Evolutionary conservation across 2,329 filamentous ascomycete species (phyloP).

Genomic region (Lecanosticta acicola): DNA sequence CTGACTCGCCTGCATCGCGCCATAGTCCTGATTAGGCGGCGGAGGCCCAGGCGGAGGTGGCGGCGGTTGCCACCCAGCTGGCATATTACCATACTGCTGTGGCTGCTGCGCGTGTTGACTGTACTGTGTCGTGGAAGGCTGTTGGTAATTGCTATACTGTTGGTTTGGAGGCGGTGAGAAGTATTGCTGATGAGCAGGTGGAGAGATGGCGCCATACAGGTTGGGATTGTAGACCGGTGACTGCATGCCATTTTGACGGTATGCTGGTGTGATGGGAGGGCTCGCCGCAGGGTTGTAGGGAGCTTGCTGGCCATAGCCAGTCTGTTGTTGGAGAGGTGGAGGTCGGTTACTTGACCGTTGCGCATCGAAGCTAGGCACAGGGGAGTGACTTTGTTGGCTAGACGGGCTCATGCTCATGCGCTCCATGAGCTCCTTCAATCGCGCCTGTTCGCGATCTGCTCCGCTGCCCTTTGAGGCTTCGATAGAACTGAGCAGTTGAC

Average conservation of each 20-base stretch:
- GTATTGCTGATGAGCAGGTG: constrained; percentile 55
- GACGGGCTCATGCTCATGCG: constrained; percentile 75
- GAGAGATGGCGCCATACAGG: constrained; percentile 42
- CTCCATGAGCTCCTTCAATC: constrained; percentile 86
- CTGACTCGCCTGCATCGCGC: constrained; percentile 32
- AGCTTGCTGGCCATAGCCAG: constrained; percentile 35
- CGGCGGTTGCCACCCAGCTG: constrained; percentile 61
- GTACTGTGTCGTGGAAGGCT: constrained; percentile 49
- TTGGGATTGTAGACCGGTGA: constrained; percentile 42
- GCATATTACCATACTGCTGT: constrained; percentile 39
- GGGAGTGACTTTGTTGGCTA: constrained; percentile 38
- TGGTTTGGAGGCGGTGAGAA: constrained; percentile 44
- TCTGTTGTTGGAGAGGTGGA: constrained; percentile 38
- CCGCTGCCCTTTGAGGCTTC: constrained; percentile 66
- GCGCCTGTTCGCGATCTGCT: constrained; percentile 79
- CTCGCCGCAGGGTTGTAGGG: constrained; percentile 48
- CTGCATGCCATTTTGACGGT: constrained; percentile 34
- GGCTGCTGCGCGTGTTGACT: constrained; percentile 57
- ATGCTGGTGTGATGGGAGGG: constrained; percentile 44
- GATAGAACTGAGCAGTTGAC: constrained; percentile 81
- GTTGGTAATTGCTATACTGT: constrained; percentile 38
- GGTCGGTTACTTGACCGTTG: constrained; percentile 30
- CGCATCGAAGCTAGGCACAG: constrained; percentile 27
- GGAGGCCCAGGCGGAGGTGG: constrained; percentile 62
- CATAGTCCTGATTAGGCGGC: constrained; percentile 51